Evolutionary conservation across 352 stramenopile genomes (phyloP), one percentile per base, ranked within the genome.

Genomic region (Globisporangium sylvaticum): DNA sequence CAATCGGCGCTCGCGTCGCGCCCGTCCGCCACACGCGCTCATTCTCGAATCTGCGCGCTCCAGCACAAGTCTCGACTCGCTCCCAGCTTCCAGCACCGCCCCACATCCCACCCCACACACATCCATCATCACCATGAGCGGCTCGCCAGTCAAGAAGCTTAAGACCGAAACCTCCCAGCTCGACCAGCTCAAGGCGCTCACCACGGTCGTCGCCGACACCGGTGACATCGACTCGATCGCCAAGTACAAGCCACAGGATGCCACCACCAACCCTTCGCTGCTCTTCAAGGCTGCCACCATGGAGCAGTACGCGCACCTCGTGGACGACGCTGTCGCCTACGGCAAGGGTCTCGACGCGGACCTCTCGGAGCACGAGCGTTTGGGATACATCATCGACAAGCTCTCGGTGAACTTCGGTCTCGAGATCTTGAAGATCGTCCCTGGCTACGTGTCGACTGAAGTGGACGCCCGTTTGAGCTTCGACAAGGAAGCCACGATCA

Each of bases 211-310:
- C 39, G 95, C 95, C 34, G 98, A 99, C 83, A 99, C 97, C 59
- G 98, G 98, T 55, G 98, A 99, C 78, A 89, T 97, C 67, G 79
- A 80, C 68, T 92, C 89, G 67, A 97, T 95, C 63, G 87, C 89
- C 73, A 95, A 95, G 78, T 96, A 88, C 81, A 93, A 94, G 75
- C 96, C 96, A 62, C 91, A 98, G 79, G 97, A 99, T 88, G 98
- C 98, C 44, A 99, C 97, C 10, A 99, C 98, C 25, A 99, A 99
- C 83, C 98, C 98, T 52, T 98, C 90, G 72, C 86, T 99, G 54
- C 96, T 99, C 54, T 99, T 98, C 89, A 99, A 99, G 76, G 97
- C 98, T 25, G 95, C 97, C 34, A 81, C 81, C 46, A 98, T 99
- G 83, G 80, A 95, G 64, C 88, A 99, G 80, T 99, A 99, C 84